phyloP scores from a whole-genome alignment of 1,284 basidiomycete species.

The Xerocomus amazonicus region DNA sequence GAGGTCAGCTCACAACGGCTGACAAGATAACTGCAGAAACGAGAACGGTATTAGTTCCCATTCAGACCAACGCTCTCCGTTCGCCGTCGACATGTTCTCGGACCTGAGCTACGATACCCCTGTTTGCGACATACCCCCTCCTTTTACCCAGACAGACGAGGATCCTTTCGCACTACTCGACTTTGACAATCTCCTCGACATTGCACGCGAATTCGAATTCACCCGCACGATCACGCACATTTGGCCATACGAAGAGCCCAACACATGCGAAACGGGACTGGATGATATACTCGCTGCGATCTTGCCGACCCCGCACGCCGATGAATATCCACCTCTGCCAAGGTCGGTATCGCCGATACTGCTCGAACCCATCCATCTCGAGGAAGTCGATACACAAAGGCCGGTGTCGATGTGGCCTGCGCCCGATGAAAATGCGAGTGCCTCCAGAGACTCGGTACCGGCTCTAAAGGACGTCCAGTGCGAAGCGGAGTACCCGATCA shows the following conservation, averaged over 20 bases:
- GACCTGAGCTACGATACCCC: constrained; percentile 3
- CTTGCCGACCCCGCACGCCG: not conserved
- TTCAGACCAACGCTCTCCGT: not conserved
- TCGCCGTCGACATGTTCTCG: constrained; percentile 26
- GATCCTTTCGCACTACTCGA: constrained; percentile 10
- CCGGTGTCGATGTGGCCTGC: not conserved
- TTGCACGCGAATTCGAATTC: constrained; percentile 31
- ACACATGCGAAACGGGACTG: constrained; percentile 11
- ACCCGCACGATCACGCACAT: constrained; percentile 21
- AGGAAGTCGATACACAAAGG: not conserved
- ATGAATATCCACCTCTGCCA: constrained; percentile 3
- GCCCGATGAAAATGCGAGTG: not conserved
- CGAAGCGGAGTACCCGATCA: not conserved
- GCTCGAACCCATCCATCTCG: not conserved
- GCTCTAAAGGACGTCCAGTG: not conserved
- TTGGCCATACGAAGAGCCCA: constrained; percentile 21
- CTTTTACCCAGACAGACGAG: not conserved
- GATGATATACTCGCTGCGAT: constrained; percentile 23
- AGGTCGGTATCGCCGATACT: constrained; percentile 1
- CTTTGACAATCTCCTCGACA: constrained; percentile 32
- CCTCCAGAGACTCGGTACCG: not conserved
- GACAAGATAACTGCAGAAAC: constrained; percentile 17
- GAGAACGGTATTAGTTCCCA: not conserved
- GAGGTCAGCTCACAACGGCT: constrained; percentile 14
- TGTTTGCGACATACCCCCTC: constrained; percentile 1